phyloP scores from a whole-genome alignment of 768 basidiomycete species.

The Kwoniella shandongensis region DNA sequence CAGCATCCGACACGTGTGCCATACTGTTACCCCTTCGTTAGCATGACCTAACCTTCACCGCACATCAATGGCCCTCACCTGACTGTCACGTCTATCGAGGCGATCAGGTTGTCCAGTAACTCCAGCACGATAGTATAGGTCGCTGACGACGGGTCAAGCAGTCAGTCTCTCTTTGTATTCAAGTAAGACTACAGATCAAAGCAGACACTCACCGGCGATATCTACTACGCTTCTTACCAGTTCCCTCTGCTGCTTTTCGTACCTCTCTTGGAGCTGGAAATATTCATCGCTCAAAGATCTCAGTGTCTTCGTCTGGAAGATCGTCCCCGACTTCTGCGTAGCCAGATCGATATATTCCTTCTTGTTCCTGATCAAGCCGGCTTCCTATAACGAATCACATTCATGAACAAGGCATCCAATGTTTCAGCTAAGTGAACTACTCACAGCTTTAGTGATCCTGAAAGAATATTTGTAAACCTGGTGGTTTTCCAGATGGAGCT shows the following conservation, averaged over 20 bases:
- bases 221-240: slow-evolving; percentile 89
- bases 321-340: slow-evolving; percentile 80
- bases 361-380: slow-evolving; percentile 64
- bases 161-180: neutral
- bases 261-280: slow-evolving; percentile 65
- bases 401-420: too few species aligned
- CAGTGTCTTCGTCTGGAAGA: slow-evolving; percentile 77
- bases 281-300: slow-evolving; percentile 72
- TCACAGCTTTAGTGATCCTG: slow-evolving; percentile 82
- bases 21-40: slow-evolving; percentile 61
- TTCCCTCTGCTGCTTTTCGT: slow-evolving; percentile 71
- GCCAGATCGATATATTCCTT: slow-evolving; percentile 78
- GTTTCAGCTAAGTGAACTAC: too few species aligned
- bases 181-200: neutral
- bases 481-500: slow-evolving; percentile 91
- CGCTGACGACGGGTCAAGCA: slow-evolving; percentile 58
- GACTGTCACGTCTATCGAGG: slow-evolving; percentile 85
- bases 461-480: slow-evolving; percentile 88
- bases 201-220: slow-evolving; percentile 82
- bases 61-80: slow-evolving; percentile 60
- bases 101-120: slow-evolving; percentile 74
- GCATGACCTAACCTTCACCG: slow-evolving; percentile 5
- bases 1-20: slow-evolving; percentile 84
- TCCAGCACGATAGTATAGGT: slow-evolving; percentile 90
- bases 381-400: slow-evolving; percentile 63